Conservation (phyloP, 2,329 filamentous ascomycete genomes). For the Cordyceps fumosorosea region DNA sequence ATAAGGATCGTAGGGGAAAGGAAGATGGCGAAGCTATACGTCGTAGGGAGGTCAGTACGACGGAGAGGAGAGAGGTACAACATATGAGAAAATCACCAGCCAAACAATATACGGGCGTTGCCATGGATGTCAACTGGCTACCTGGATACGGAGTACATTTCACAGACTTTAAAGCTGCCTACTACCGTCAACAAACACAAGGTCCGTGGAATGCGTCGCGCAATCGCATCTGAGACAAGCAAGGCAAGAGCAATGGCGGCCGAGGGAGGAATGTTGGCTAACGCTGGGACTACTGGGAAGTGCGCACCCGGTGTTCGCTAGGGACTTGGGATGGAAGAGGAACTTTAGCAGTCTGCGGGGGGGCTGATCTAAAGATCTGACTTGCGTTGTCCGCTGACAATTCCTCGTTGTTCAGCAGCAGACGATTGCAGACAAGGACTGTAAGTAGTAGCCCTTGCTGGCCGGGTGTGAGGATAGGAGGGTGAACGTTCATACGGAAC, state of each 20-base stretch:
- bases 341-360: neutral
- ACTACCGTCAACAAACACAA: conserved; percentile 8
- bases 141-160: neutral
- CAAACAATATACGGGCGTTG: neutral
- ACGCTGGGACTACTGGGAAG: neutral
- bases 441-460: too few species aligned
- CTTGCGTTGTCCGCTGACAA: too few species aligned
- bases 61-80: neutral
- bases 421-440: too few species aligned
- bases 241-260: neutral
- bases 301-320: neutral
- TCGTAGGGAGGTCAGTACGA: neutral
- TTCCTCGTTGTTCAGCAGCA: too few species aligned
- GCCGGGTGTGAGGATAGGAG: too few species aligned
- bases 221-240: neutral
- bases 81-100: neutral
- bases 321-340: neutral
- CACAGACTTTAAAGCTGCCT: neutral
- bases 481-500: too few species aligned
- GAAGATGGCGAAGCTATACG: neutral
- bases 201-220: conserved; percentile 8
- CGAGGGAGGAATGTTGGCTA: conserved; percentile 13
- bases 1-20: neutral
- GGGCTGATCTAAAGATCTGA: too few species aligned
- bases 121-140: neutral